Evolutionary conservation across 2,329 filamentous ascomycete genomes (phyloP).

Genomic region (Aspergillus melleus): DNA sequence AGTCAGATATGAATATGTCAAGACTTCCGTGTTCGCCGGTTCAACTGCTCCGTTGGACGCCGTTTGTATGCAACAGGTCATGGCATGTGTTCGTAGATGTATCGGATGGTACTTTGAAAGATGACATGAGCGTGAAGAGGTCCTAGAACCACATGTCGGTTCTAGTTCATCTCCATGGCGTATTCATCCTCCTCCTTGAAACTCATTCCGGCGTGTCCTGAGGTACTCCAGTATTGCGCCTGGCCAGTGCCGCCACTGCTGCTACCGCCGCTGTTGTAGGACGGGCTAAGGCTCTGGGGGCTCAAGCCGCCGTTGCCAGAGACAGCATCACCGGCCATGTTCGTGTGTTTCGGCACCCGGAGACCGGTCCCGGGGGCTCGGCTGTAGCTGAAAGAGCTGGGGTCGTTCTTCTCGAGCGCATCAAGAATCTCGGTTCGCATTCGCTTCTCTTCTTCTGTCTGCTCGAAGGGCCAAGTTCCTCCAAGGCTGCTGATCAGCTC

Average conservation of each 20-base stretch:
- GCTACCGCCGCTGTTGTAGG: conserved; percentile 70
- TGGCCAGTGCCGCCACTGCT: conserved; percentile 51
- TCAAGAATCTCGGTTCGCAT: conserved; percentile 94
- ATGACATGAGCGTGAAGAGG: background rate
- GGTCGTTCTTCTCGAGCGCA: conserved; percentile 77
- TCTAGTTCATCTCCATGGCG: conserved; percentile 67
- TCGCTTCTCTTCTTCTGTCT: conserved; percentile 87
- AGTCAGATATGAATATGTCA: conserved; percentile 17
- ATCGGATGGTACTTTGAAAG: conserved; percentile 1
- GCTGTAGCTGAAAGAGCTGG: conserved; percentile 77
- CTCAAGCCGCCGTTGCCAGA: conserved; percentile 50
- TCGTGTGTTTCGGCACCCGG: conserved; percentile 89
- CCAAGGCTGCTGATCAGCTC: conserved; percentile 72
- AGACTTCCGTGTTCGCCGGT: conserved; percentile 42
- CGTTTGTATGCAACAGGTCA: conserved; percentile 25
- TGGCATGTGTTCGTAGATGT: conserved; percentile 20
- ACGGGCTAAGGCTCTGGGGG: conserved; percentile 66
- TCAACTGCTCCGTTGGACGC: conserved; percentile 37
- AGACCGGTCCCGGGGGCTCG: conserved; percentile 80
- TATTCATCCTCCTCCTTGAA: conserved; percentile 97
- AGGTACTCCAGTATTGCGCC: conserved; percentile 55
- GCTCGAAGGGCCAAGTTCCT: conserved; percentile 74
- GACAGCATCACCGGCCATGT: conserved; percentile 78
- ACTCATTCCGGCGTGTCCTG: conserved; percentile 60
- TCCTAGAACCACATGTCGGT: background rate